Conservation (phyloP, 1,284 basidiomycete genomes). For the Naganishia liquefaciens region DNA sequence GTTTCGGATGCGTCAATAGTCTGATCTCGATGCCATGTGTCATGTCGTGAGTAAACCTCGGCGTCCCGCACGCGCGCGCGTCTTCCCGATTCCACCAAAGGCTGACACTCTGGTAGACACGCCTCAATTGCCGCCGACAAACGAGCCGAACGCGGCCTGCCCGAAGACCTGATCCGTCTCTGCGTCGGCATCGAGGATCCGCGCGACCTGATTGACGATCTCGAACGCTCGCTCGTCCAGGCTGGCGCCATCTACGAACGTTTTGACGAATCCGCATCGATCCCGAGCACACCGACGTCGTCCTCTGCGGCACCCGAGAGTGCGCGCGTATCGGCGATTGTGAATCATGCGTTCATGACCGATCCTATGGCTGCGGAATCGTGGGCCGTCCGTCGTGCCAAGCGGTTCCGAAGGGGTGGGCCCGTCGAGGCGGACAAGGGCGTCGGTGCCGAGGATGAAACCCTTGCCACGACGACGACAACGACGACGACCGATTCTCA, state of each 20-base stretch:
- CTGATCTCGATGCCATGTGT: constrained; percentile 99
- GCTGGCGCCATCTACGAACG: constrained; percentile 74
- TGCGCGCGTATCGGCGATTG: constrained; percentile 29
- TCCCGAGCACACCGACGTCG: constrained; percentile 36
- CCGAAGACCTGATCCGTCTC: constrained; percentile 95
- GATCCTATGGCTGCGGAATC: constrained; percentile 38
- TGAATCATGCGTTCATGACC: constrained; percentile 44
- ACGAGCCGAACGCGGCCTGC: constrained; percentile 88
- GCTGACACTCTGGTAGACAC: constrained; percentile 64
- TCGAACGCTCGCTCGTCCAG: constrained; percentile 86
- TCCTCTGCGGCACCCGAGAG: constrained; percentile 1
- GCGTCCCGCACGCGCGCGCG: too few species aligned
- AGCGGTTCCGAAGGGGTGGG: constrained; percentile 45
- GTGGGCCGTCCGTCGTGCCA: constrained; percentile 52
- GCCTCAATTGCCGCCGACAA: constrained; percentile 94
- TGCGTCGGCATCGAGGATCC: constrained; percentile 98
- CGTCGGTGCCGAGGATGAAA: constrained; percentile 17
- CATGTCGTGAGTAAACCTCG: constrained; percentile 99
- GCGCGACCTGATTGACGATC: constrained; percentile 88
- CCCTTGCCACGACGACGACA: constrained; percentile 8
- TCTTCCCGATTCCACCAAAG: neutral
- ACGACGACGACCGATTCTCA: constrained; percentile 45
- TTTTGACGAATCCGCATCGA: constrained; percentile 39
- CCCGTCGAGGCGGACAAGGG: constrained; percentile 3
- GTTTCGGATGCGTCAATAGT: constrained; percentile 97